Percentiles rank a stretch among this genome's conserved stretches.
Evolutionary conservation across 163 green algal genomes (phyloP).

Genomic region (Scenedesmus sp.): DNA sequence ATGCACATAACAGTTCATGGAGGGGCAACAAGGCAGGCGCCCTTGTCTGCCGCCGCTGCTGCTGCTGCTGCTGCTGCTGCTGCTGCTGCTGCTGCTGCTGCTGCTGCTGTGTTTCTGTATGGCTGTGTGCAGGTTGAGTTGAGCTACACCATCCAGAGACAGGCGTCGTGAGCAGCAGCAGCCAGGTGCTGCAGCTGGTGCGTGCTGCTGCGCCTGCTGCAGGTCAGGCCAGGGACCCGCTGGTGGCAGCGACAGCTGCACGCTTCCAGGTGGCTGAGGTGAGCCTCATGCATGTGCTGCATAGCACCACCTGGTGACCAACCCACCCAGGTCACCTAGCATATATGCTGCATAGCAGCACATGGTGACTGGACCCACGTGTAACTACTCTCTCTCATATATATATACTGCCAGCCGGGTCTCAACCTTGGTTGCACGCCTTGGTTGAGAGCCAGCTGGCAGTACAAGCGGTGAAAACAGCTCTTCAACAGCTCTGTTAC

Average conservation of each 20-base stretch:
- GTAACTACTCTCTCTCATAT: too few species aligned
- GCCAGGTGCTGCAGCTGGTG: constrained; percentile 3
- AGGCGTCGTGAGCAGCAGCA: constrained; percentile 20
- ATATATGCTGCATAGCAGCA: too few species aligned
- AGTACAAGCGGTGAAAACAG: too few species aligned
- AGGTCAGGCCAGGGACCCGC: background rate
- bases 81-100: background rate
- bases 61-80: background rate
- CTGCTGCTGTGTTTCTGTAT: background rate
- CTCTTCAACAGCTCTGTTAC: too few species aligned
- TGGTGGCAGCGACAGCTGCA: constrained; percentile 28
- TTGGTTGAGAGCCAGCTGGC: too few species aligned
- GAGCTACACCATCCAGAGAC: constrained; percentile 7
- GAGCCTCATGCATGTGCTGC: background rate
- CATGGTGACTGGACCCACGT: too few species aligned
- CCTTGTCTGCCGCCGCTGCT: background rate
- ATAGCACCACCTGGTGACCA: too few species aligned
- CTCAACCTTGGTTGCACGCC: too few species aligned
- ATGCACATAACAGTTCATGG: too few species aligned
- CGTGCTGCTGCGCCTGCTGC: background rate
- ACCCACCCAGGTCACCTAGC: too few species aligned
- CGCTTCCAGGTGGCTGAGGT: constrained; percentile 36
- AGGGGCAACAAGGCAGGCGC: too few species aligned
- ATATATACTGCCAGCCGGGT: too few species aligned
- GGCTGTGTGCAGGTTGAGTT: background rate